These are phyloP conservation scores for Xylaria sp. DNA, from an alignment of 2,329 filamentous ascomycete species.

Conservation along the genomic window DNA sequence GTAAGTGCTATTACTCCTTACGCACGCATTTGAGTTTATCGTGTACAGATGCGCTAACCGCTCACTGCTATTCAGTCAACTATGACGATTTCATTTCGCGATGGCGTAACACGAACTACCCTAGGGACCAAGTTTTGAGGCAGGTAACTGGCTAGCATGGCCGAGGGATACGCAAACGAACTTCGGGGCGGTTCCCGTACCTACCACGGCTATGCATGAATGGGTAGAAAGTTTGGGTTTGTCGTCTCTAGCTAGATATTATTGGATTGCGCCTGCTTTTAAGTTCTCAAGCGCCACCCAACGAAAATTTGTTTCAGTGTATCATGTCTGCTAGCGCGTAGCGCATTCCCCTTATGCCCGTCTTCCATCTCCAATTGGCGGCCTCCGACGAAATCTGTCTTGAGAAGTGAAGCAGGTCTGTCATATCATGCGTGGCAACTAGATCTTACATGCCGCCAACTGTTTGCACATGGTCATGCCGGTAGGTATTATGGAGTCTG, in stretches of 20 bases:
- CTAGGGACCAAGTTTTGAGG: constrained; percentile 51
- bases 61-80: constrained; percentile 59
- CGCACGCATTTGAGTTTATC: not conserved
- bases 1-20: constrained; percentile 57
- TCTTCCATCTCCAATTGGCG: constrained; percentile 1
- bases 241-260: not conserved
- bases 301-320: not conserved
- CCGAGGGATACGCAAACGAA: not conserved
- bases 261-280: not conserved
- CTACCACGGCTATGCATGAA: not conserved
- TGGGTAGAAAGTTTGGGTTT: not conserved
- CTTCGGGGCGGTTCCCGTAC: not conserved
- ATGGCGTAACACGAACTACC: constrained; percentile 73
- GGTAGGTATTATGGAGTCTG: not conserved
- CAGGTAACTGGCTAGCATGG: constrained; percentile 38
- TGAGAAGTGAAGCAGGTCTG: not conserved
- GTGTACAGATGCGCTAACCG: not conserved
- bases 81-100: constrained; percentile 81
- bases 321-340: not conserved
- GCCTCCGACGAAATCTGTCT: not conserved
- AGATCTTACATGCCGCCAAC: constrained; percentile 5
- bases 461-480: too few species aligned
- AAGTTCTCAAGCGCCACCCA: not conserved
- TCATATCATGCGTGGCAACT: not conserved
- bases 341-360: constrained; percentile 1